These are phyloP conservation scores for Sugiyamaella valdiviana DNA, from an alignment of 805 yeast genomes.

Conservation along the genomic window DNA sequence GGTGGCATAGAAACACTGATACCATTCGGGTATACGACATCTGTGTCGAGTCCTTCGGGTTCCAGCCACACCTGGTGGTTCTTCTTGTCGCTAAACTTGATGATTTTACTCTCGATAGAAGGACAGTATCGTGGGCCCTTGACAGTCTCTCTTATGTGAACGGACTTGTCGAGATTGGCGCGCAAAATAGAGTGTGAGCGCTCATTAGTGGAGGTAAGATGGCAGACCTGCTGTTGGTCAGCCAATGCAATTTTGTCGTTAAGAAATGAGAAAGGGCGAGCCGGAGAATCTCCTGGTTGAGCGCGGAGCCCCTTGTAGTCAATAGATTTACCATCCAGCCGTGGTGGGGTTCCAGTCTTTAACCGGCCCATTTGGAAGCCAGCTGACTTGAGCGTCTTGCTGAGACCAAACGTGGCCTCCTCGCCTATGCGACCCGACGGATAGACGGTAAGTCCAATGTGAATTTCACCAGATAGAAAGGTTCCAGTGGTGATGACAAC, in stretches of 20 bases:
- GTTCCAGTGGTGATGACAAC: conserved; percentile 96
- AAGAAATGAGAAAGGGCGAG: conserved; percentile 84
- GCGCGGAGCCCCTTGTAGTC: conserved; percentile 55
- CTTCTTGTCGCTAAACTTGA: conserved; percentile 68
- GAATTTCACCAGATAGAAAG: conserved; percentile 89
- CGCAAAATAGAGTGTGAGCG: conserved; percentile 65
- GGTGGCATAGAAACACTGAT: conserved; percentile 95
- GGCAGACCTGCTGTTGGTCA: conserved; percentile 58
- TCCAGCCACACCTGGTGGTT: conserved; percentile 89
- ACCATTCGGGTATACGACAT: conserved; percentile 93
- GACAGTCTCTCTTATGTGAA: conserved; percentile 89
- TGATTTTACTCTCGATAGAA: conserved; percentile 83
- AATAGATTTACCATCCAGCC: conserved; percentile 67
- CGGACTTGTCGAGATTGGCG: conserved; percentile 67
- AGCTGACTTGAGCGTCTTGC: conserved; percentile 65
- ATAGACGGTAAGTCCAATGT: conserved; percentile 69
- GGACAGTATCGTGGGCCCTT: conserved; percentile 98
- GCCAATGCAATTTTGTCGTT: conserved; percentile 59
- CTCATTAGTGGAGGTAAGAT: conserved; percentile 71
- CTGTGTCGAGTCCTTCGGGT: conserved; percentile 87
- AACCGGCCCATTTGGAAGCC: conserved; percentile 84
- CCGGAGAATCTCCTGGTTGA: conserved; percentile 78
- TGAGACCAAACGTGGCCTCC: conserved; percentile 81
- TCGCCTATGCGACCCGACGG: conserved; percentile 97
- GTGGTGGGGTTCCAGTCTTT: conserved; percentile 96